Percentiles rank a stretch among this genome's conserved stretches.
Conservation (phyloP, 2,329 filamentous ascomycete genomes). For the Colletotrichum truncatum region DNA sequence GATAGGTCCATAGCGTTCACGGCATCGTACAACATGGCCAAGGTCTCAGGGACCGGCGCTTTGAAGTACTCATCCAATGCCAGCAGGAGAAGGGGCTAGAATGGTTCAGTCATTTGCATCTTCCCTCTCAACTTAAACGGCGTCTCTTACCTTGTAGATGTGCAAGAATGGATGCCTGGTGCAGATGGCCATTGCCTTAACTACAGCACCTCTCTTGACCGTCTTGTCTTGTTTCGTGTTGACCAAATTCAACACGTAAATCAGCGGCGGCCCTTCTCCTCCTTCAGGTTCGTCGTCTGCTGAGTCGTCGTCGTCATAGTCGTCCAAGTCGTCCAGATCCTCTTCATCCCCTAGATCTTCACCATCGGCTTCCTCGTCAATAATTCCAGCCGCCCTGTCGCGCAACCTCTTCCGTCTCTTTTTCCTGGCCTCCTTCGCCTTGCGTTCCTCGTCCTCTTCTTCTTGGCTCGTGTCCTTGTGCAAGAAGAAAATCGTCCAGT, state of each 20-base stretch:
- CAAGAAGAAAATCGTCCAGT: conserved; percentile 99
- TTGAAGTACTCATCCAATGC: conserved; percentile 98
- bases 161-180: conserved; percentile 97
- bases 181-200: conserved; percentile 99
- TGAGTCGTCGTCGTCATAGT: conserved; percentile 62
- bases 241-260: conserved; percentile 96
- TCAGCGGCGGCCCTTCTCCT: conserved; percentile 86
- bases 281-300: conserved; percentile 72
- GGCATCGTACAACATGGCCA: conserved; percentile 88
- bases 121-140: neutral
- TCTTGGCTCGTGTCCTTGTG: conserved; percentile 92
- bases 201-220: conserved; percentile 90
- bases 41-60: conserved; percentile 84
- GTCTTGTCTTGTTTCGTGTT: conserved; percentile 98
- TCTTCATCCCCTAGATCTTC: conserved; percentile 54
- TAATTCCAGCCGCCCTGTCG: conserved; percentile 59
- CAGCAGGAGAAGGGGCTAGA: conserved; percentile 83
- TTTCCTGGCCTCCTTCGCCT: conserved; percentile 62
- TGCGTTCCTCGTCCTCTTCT: conserved; percentile 79
- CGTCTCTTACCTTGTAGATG: conserved; percentile 84
- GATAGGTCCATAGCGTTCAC: conserved; percentile 98
- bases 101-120: neutral
- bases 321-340: conserved; percentile 52
- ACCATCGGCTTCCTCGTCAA: conserved; percentile 59
- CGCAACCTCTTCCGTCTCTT: conserved; percentile 60